Conservation (phyloP, 768 basidiomycete genomes). For the Nidula microcarpa region DNA sequence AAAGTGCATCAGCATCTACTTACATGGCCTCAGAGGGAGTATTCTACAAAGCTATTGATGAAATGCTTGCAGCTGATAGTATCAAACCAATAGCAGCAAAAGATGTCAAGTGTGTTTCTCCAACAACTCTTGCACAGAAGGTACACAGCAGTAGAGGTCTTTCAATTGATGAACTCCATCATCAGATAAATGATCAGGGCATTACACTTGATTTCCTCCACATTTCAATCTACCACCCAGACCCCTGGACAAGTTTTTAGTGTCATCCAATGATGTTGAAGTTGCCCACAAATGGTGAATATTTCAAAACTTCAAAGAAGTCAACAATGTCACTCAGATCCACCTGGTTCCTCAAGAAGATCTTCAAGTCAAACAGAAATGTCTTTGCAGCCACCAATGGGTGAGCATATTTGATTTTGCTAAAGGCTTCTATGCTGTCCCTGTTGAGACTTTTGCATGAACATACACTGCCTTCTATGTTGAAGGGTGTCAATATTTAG, state of each 20-base stretch:
- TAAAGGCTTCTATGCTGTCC: slow-evolving; percentile 24
- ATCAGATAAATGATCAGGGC: slow-evolving; percentile 28
- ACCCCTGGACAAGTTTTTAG: neutral
- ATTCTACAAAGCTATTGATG: slow-evolving; percentile 24
- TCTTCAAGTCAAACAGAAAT: slow-evolving; percentile 29
- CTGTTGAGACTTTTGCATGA: slow-evolving; percentile 6
- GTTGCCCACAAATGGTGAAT: slow-evolving; percentile 23
- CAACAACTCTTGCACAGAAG: slow-evolving; percentile 26
- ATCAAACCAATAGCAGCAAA: slow-evolving; percentile 19
- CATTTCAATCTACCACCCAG: slow-evolving; percentile 15
- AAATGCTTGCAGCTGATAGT: slow-evolving; percentile 29
- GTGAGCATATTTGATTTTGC: slow-evolving; percentile 30
- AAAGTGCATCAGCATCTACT: slow-evolving; percentile 22
- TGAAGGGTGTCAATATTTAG: slow-evolving; percentile 30
- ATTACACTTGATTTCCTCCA: slow-evolving; percentile 11
- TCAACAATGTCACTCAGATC: slow-evolving; percentile 23
- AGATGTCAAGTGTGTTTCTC: slow-evolving; percentile 27
- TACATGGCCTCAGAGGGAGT: slow-evolving; percentile 24
- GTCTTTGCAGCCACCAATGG: slow-evolving; percentile 25
- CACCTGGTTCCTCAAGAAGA: slow-evolving; percentile 28
- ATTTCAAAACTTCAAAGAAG: slow-evolving; percentile 26
- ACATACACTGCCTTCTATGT: slow-evolving; percentile 29
- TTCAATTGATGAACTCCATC: slow-evolving; percentile 24
- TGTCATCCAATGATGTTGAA: neutral
- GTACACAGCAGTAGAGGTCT: slow-evolving; percentile 22